These are phyloP conservation scores for Eimeria nieschulzi DNA, from an alignment of 169 alveolate species.

Conservation along the genomic window DNA sequence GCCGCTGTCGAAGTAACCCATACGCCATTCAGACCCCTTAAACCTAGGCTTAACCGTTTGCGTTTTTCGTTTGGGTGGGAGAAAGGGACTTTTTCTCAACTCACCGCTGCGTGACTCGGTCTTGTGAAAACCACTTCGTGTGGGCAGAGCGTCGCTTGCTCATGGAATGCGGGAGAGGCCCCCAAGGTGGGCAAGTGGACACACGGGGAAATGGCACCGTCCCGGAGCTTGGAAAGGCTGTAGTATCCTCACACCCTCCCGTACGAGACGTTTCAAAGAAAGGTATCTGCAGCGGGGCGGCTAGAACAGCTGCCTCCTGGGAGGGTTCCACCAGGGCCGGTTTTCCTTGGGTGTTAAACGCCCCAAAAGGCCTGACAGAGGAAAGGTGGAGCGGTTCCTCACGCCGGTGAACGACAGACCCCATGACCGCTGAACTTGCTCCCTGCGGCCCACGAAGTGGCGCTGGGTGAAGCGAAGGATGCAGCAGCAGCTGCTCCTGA, in stretches of 20 bases:
- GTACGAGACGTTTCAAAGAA: too few relatives aligned
- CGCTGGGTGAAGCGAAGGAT: background rate
- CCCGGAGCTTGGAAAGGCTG: background rate
- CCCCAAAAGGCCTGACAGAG: too few relatives aligned
- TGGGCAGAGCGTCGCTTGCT: conserved; percentile 60
- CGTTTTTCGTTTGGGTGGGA: background rate
- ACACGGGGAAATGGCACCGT: background rate
- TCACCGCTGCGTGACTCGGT: conserved; percentile 54
- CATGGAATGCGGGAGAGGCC: conserved; percentile 36
- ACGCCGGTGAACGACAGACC: too few relatives aligned
- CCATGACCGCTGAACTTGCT: background rate
- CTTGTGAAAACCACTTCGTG: conserved; percentile 68
- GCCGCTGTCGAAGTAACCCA: background rate
- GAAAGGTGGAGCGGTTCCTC: too few relatives aligned
- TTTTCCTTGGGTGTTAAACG: too few relatives aligned
- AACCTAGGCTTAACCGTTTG: too few relatives aligned
- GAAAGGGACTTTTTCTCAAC: background rate
- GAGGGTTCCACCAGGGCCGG: too few relatives aligned
- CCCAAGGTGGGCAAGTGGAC: conserved; percentile 15
- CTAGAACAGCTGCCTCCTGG: too few relatives aligned
- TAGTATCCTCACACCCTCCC: too few relatives aligned
- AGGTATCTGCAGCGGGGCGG: too few relatives aligned
- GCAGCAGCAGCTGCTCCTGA: conserved; percentile 23
- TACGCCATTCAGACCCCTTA: too few relatives aligned
- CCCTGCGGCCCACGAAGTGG: conserved; percentile 25